These are phyloP conservation scores for Plantago ovata DNA, from an alignment of 257 asterid species.

Conservation along the genomic window DNA sequence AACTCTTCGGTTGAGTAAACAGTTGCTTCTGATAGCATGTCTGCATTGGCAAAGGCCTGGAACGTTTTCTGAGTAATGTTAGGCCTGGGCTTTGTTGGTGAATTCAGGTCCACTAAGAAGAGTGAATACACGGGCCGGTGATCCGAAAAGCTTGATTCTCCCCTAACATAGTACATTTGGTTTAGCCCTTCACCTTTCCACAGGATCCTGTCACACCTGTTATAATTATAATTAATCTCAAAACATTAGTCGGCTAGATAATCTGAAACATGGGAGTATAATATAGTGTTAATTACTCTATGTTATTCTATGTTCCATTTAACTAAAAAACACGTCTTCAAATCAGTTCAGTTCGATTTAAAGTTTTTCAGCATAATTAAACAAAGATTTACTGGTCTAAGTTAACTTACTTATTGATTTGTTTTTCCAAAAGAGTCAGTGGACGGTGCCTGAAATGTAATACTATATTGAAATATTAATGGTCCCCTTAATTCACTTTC, in stretches of 20 bases:
- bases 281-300: too few species aligned
- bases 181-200: slow-evolving; percentile 89
- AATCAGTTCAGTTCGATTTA: too few species aligned
- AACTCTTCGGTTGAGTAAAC: slow-evolving; percentile 19
- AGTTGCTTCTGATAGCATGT: slow-evolving; percentile 1
- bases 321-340: too few species aligned
- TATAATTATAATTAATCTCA: background rate
- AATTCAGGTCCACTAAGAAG: slow-evolving; percentile 43
- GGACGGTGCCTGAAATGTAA: slow-evolving; percentile 3
- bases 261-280: too few species aligned
- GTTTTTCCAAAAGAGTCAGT: background rate
- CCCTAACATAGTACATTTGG: slow-evolving; percentile 64
- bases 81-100: slow-evolving; percentile 21
- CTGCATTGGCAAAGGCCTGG: slow-evolving; percentile 6
- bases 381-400: background rate
- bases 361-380: too few species aligned
- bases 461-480: too few species aligned
- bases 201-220: slow-evolving; percentile 86
- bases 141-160: slow-evolving; percentile 83
- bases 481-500: background rate
- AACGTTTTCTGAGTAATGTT: slow-evolving; percentile 5
- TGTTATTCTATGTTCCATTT: too few species aligned
- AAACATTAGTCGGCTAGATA: background rate
- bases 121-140: slow-evolving; percentile 86
- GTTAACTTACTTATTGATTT: background rate